Conservation (phyloP, 1,284 basidiomycete species). For the Trametes hirsuta region DNA sequence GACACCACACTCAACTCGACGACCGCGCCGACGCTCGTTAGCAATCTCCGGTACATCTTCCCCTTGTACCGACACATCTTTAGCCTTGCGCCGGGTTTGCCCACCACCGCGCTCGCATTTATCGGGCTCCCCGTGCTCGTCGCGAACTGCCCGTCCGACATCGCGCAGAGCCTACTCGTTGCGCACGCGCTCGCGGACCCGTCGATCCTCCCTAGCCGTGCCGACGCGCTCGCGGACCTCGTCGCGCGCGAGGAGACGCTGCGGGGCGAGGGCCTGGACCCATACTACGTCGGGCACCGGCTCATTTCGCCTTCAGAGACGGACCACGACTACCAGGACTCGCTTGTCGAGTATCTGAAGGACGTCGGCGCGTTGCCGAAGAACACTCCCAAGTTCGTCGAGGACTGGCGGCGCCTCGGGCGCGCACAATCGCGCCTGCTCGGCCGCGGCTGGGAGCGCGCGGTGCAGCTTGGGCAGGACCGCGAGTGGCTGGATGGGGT, state of each 20-base stretch:
- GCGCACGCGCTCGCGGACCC: slow-evolving; percentile 49
- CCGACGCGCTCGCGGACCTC: slow-evolving; percentile 45
- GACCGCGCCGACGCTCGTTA: slow-evolving; percentile 40
- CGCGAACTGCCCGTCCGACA: slow-evolving; percentile 52
- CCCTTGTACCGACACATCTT: slow-evolving; percentile 58
- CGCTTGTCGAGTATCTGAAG: slow-evolving; percentile 49
- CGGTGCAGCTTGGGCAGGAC: slow-evolving; percentile 42
- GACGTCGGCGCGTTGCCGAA: slow-evolving; percentile 42
- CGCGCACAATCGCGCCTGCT: slow-evolving; percentile 38
- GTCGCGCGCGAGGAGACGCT: slow-evolving; percentile 43
- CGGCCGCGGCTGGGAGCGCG: slow-evolving; percentile 48
- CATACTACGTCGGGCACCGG: slow-evolving; percentile 52
- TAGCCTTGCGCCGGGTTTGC: slow-evolving; percentile 48
- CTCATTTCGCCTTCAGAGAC: slow-evolving; percentile 42
- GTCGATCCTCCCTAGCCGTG: slow-evolving; percentile 43
- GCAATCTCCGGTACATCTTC: slow-evolving; percentile 56
- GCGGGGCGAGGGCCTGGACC: slow-evolving; percentile 46
- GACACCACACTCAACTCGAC: slow-evolving; percentile 29
- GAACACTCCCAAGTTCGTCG: slow-evolving; percentile 49
- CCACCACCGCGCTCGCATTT: slow-evolving; percentile 55
- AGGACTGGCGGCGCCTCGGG: slow-evolving; percentile 49
- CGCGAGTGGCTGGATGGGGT: slow-evolving; percentile 42
- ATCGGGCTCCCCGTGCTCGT: slow-evolving; percentile 51
- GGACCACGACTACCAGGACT: slow-evolving; percentile 52
- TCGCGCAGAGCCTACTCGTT: slow-evolving; percentile 52